Base-by-base conservation (phyloP, 2,329 filamentous ascomycete genomes). In the Curvularia verruculosa region DNA sequence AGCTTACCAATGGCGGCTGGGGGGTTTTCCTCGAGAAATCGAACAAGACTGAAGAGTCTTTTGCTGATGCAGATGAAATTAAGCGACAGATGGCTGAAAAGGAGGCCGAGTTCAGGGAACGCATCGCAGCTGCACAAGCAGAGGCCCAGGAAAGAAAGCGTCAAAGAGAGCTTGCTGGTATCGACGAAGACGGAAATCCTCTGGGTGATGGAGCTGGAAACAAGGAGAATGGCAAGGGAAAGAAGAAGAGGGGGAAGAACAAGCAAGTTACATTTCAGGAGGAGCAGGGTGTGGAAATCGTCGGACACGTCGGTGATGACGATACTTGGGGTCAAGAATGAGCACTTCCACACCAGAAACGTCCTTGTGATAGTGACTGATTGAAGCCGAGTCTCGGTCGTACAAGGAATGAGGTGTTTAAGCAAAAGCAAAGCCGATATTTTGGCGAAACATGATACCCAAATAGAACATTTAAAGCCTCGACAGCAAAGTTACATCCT, bases 1-100 rank as follows among this genome's bases (percentile, higher is more conserved):
- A 75, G 8, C 73, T 76, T 5, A 62, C 54, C 1, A 45, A 55
- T 1, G 71, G 77, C 0, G 71, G 77, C 49, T 75, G 81, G 59
- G 69, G 77, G 28, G 64, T 69, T 9, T 82, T 80, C 55, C 74
- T 79, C 1, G 54, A 59, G 13, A 60, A 57, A 1, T 64, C 67
- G 2, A 62, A 79, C 66, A 47, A 67, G 62, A 50, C 74, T 15
- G 69, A 78, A 2, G 69, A 66, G 0, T 65, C 67, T 0, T 81
- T 81, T 61, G 75, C 56, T 6, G 69, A 76, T 54, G 74, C 75
- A 1, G 66, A 73, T 5, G 67, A 72, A 12, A 65, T 80, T 37
- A 71, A 73, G 47, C 56, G 48, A 1, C 59, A 77, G 28, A 49
- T 77, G 24, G 66, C 64, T 8, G 67, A 61, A 4, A 60, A 71